Evolutionary conservation across 495 filamentous ascomycete genomes (phyloP), one percentile per base, ranked within the genome.

Genomic region (Podospora australis): DNA sequence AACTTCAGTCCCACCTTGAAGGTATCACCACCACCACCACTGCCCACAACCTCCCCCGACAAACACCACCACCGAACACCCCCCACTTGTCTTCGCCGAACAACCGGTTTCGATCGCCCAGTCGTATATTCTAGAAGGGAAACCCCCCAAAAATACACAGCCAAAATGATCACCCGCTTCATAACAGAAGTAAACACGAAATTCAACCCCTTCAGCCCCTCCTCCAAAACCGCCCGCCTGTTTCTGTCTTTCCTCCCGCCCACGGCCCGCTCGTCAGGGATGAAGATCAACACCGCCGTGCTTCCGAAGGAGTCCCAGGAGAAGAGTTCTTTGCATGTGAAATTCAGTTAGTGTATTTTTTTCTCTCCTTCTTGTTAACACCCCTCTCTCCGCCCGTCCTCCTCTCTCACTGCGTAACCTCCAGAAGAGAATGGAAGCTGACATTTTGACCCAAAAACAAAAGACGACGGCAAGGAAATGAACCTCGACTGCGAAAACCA

Each of bases 191-290:
- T 97, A 51, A 77, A 78, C 49, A 83, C 87, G 54, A 78, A 75
- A 59, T 96, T 96, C 83, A 95, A 95, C 69, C 94, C 94, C 17
- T 99, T 97, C 79, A 79, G 77, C 4, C 73, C 78, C 11, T 70
- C 75, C 57, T 75, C 84, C 28, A 87, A 88, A 57, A 83, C 89
- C 24, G 88, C 88, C 25, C 82, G 94, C 10, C 69, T 90, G 38
- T 89, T 99, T 64, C 84, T 97, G 54, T 82, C 86, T 19, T 75
- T 84, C 36, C 82, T 99, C n/a, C 91, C 92, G 6, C 78, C 86
- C 17, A 80, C 85, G 46, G 84, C 88, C 21, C 79, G 87, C 35
- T 72, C 75, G 38, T 70, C 60, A 16, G 75, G 73, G 39, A 87
- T 90, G 77, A 81, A 79, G 63, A 85, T 98, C 63, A 79, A 83